These are phyloP conservation scores for Daldinia loculata DNA, from an alignment of 495 filamentous ascomycete genomes.

Conservation along the genomic window DNA sequence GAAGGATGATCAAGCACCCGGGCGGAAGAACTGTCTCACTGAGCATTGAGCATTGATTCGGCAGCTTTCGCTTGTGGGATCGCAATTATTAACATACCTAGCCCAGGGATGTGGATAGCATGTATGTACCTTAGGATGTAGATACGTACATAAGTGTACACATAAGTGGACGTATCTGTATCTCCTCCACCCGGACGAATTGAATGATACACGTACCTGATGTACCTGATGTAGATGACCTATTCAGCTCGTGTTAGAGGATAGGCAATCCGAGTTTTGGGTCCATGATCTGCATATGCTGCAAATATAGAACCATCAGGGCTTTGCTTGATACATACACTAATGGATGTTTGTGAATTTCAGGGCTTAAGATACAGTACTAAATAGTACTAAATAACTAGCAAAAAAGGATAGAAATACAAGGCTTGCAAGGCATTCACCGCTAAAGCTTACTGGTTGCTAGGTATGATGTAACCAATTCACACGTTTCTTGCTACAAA, in stretches of 20 bases:
- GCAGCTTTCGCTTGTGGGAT: constrained; percentile 9
- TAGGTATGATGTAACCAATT: constrained; percentile 40
- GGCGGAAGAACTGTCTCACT: constrained; percentile 34
- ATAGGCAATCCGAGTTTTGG: constrained; percentile 2
- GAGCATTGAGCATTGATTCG: constrained; percentile 18
- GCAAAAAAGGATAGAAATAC: constrained; percentile 5
- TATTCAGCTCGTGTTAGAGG: constrained; percentile 11
- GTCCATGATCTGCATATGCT: constrained; percentile 16
- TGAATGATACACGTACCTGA: too few relatives aligned
- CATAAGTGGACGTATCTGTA: too few relatives aligned
- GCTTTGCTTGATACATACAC: background rate
- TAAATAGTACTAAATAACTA: constrained; percentile 8
- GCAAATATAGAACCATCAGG: background rate
- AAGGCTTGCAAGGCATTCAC: constrained; percentile 28
- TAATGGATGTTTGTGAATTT: background rate
- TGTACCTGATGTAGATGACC: background rate
- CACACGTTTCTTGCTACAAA: constrained; percentile 30
- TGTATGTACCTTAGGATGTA: background rate
- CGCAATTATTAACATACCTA: constrained; percentile 19
- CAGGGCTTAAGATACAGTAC: constrained; percentile 10
- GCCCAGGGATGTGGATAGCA: constrained; percentile 1
- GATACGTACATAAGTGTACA: background rate
- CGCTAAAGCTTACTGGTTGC: constrained; percentile 13
- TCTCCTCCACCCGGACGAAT: too few relatives aligned
- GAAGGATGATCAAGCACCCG: constrained; percentile 18